Evolutionary conservation across 306 rosid species (phyloP), one percentile per base, ranked within the genome.

Genomic region (Lablab purpureus): DNA sequence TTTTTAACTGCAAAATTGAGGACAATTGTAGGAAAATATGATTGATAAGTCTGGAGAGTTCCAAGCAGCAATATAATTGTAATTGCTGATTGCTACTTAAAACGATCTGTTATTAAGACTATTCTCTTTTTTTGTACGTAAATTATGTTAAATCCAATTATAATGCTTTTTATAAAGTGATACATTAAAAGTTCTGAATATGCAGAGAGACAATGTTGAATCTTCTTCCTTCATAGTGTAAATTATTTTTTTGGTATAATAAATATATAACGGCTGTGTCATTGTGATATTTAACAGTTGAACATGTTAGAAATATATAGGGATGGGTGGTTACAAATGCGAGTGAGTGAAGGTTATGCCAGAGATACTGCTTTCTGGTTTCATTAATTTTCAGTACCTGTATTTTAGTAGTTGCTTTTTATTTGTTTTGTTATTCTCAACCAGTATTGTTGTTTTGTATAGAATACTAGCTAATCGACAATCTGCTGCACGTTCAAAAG

Each of bases 401-500:
- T n/a, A 56, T 43, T 19, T 7, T 52, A 37, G 62, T 40, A 23
- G 28, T 22, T 70, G 66, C 19, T 41, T 22, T 71, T 36, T 67
- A 52, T 37, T 77, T 30, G 10, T 23, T 41, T 8, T 40, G 49
- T 41, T 73, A 41, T 46, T 46, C 85, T 87, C 56, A 78, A 9
- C 32, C 9, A 10, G 51, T 75, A 37, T 80, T 43, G 45, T 67
- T 87, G 78, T 73, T 67, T 6, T 71, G 50, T 71, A 45, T 69
- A 96, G 99, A 90, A 93, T 96, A 77, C 85, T 96, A 51, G 99
- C 99, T 0, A 96, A 96, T 88, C 89, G 99, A 76, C 99, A 96
- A 80, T 96, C 99, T 40, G 99, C 99, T 83, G 94, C 99, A 34
- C 99, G 99, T 45, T 96, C 99, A 11, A 96, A 96, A 81, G 99